Evolutionary conservation across 495 filamentous ascomycete genomes (phyloP).

Genomic region (Hypoxylon trugodes): DNA sequence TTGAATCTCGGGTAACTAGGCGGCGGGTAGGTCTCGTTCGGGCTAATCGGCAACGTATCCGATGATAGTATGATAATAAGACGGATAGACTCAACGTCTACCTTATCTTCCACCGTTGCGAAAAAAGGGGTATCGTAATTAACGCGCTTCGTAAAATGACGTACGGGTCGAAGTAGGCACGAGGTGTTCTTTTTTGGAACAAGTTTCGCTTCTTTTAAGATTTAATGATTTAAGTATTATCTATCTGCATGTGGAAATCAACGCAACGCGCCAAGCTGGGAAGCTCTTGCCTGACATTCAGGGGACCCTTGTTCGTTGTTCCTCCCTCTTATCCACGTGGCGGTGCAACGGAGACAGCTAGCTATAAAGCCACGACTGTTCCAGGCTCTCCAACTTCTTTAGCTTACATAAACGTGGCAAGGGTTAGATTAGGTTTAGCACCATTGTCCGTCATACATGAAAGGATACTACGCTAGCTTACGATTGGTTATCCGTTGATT

Average conservation of each 20-base stretch:
- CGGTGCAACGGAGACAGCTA: constrained; percentile 1
- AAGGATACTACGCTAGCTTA: too few relatives aligned
- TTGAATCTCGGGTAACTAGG: constrained; percentile 4
- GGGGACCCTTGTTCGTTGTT: constrained; percentile 24
- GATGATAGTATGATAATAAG: constrained; percentile 5
- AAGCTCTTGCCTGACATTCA: constrained; percentile 23
- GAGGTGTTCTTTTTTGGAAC: constrained; percentile 4
- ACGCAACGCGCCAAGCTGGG: constrained; percentile 21
- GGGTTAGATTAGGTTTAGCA: too few relatives aligned
- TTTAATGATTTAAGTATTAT: too few relatives aligned
- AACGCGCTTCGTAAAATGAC: constrained; percentile 19
- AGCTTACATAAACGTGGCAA: background rate
- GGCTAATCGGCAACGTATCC: constrained; percentile 6
- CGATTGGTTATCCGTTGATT: too few relatives aligned
- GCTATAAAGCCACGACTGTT: constrained; percentile 8
- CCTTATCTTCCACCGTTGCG: background rate
- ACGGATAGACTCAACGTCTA: background rate
- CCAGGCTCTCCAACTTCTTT: background rate
- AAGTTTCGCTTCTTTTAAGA: background rate
- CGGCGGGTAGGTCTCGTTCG: constrained; percentile 8
- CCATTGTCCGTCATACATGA: too few relatives aligned
- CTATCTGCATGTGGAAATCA: constrained; percentile 18
- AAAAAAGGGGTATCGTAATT: background rate
- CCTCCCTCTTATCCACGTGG: too few relatives aligned
- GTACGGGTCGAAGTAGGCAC: constrained; percentile 13